Evolutionary conservation across 805 yeast species (phyloP).

Genomic region (Wickerhamomyces chaumierensis): DNA sequence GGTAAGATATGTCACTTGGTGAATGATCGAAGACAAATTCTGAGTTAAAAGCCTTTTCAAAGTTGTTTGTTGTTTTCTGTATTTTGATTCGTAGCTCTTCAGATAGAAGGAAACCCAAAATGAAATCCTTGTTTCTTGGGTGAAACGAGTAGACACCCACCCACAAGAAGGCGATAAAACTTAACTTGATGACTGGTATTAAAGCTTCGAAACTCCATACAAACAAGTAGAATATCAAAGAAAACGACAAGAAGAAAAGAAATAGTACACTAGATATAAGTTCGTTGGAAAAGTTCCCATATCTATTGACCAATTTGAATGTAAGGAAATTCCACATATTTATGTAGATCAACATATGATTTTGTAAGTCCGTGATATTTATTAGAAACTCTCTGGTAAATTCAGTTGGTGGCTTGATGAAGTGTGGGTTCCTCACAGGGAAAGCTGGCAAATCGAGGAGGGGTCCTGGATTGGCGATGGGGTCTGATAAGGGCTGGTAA

Average conservation of each 20-base stretch:
- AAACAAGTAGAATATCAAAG: constrained; percentile 20
- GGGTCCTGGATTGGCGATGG: constrained; percentile 33
- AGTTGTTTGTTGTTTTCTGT: constrained; percentile 33
- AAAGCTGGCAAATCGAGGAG: neutral
- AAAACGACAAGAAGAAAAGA: constrained; percentile 24
- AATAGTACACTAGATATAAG: constrained; percentile 42
- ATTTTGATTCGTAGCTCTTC: constrained; percentile 53
- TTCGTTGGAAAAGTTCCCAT: constrained; percentile 57
- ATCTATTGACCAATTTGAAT: constrained; percentile 34
- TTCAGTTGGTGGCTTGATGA: constrained; percentile 68
- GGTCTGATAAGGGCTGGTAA: constrained; percentile 50
- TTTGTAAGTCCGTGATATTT: constrained; percentile 77
- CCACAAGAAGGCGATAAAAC: constrained; percentile 40
- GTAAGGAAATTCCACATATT: constrained; percentile 46
- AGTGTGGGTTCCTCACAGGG: constrained; percentile 26
- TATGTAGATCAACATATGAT: constrained; percentile 61
- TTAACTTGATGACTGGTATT: constrained; percentile 26
- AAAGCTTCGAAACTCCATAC: constrained; percentile 17
- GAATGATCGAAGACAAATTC: constrained; percentile 26
- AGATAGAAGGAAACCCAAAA: constrained; percentile 39
- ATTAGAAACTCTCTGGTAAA: constrained; percentile 66
- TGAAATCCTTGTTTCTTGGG: constrained; percentile 37
- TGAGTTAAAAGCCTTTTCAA: constrained; percentile 31
- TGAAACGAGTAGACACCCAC: constrained; percentile 29
- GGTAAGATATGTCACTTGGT: constrained; percentile 29